Conservation (phyloP, 208 protist genomes). For the Crithidia sp. region DNA sequence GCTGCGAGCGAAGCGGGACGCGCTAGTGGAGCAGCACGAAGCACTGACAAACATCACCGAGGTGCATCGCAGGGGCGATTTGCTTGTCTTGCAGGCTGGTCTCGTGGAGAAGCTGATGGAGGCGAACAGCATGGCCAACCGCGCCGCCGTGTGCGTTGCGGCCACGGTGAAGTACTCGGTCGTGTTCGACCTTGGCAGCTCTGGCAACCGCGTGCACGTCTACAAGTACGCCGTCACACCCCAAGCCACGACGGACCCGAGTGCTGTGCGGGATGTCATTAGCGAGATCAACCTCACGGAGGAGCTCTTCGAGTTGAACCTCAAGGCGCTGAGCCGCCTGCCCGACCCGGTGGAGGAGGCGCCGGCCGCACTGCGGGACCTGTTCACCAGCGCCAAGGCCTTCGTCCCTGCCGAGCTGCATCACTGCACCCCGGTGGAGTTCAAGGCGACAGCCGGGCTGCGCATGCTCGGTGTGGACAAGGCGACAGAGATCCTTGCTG, state of each 20-base stretch:
- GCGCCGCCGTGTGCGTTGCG: not conserved
- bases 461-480: slow-evolving; percentile 49
- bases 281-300: slow-evolving; percentile 44
- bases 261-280: not conserved
- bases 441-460: slow-evolving; percentile 79
- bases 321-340: slow-evolving; percentile 47
- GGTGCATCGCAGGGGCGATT: slow-evolving; percentile 12
- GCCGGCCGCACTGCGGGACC: slow-evolving; percentile 34
- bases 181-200: slow-evolving; percentile 91
- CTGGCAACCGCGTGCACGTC: slow-evolving; percentile 85
- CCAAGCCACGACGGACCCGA: not conserved
- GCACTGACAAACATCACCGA: slow-evolving; percentile 3
- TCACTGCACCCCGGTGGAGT: slow-evolving; percentile 58
- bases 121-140: not conserved
- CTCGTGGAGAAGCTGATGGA: slow-evolving; percentile 16
- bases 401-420: slow-evolving; percentile 48
- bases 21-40: slow-evolving; percentile 3
- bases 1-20: not conserved
- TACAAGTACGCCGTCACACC: slow-evolving; percentile 51
- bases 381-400: slow-evolving; percentile 42
- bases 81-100: slow-evolving; percentile 13
- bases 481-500: slow-evolving; percentile 42
- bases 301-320: slow-evolving; percentile 62
- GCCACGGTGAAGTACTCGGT: slow-evolving; percentile 50
- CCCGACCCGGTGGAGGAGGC: slow-evolving; percentile 34